Percentiles rank a stretch among this genome's conserved stretches.
Evolutionary conservation across 805 yeast genomes (phyloP).

Genomic region (Candida vaughaniae): DNA sequence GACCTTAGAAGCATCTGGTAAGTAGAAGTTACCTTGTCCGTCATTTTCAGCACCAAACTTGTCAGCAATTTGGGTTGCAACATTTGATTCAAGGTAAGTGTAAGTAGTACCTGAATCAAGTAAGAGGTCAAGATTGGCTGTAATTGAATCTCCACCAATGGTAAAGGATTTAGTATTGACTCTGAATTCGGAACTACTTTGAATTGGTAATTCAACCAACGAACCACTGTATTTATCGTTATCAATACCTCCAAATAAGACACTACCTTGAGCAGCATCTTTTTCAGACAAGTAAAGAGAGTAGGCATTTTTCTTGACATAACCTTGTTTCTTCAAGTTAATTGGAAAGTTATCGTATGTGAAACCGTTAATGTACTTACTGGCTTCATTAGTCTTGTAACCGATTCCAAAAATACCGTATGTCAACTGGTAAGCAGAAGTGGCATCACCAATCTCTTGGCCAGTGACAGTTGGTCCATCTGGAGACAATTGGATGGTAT

Average conservation of each 20-base stretch:
- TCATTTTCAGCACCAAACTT: slow-evolving; percentile 34
- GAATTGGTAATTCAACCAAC: slow-evolving; percentile 22
- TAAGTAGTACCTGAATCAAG: slow-evolving; percentile 37
- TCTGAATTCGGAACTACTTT: slow-evolving; percentile 34
- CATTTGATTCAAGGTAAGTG: slow-evolving; percentile 37
- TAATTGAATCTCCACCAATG: slow-evolving; percentile 12
- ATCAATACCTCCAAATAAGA: slow-evolving; percentile 36
- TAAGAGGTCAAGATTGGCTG: slow-evolving; percentile 2
- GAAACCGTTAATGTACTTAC: slow-evolving; percentile 9
- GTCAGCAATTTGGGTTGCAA: slow-evolving; percentile 32
- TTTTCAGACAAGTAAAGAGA: slow-evolving; percentile 33
- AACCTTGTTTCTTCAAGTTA: slow-evolving; percentile 31
- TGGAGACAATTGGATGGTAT: slow-evolving; percentile 12
- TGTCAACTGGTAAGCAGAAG: neutral
- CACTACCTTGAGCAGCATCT: slow-evolving; percentile 21
- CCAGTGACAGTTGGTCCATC: slow-evolving; percentile 10
- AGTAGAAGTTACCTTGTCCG: slow-evolving; percentile 4
- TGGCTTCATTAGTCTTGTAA: slow-evolving; percentile 10
- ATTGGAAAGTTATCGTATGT: slow-evolving; percentile 34
- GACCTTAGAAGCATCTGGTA: slow-evolving; percentile 1
- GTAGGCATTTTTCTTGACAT: slow-evolving; percentile 34
- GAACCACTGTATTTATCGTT: slow-evolving; percentile 19
- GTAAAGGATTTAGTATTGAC: slow-evolving; percentile 43
- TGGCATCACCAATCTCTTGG: slow-evolving; percentile 17
- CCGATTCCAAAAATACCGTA: slow-evolving; percentile 21